Conservation (phyloP, 495 filamentous ascomycete species). For the Aspergillus panamensis region DNA sequence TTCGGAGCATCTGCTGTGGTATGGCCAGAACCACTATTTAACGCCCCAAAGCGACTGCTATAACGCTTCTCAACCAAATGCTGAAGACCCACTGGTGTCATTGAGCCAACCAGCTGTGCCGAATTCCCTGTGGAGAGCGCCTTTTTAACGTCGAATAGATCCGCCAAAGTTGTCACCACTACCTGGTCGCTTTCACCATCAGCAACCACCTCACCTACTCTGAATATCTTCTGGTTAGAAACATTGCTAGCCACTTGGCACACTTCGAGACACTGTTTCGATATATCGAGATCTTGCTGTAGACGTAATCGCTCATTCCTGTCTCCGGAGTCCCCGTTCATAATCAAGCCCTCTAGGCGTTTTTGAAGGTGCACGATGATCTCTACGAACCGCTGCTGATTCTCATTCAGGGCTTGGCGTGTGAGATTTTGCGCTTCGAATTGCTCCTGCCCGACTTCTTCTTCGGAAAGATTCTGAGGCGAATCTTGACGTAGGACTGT, state of each 20-base stretch:
- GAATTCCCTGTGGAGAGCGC: constrained; percentile 25
- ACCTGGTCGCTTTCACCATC: constrained; percentile 34
- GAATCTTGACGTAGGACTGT: constrained; percentile 1
- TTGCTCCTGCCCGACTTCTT: no score
- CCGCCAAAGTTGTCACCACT: constrained; percentile 34
- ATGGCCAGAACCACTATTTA: no score
- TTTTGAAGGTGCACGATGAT: constrained; percentile 26
- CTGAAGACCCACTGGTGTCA: constrained; percentile 24
- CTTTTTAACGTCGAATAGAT: constrained; percentile 34
- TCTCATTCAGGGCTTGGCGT: constrained; percentile 21
- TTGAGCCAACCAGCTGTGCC: constrained; percentile 32
- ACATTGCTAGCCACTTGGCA: constrained; percentile 32
- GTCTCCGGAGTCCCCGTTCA: constrained; percentile 17
- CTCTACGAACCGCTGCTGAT: constrained; percentile 21
- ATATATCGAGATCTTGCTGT: constrained; percentile 29
- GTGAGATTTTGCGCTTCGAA: constrained; percentile 14
- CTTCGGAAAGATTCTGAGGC: no score
- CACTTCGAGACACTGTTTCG: constrained; percentile 33
- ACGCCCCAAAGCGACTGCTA: constrained; percentile 30
- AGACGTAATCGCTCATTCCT: constrained; percentile 25
- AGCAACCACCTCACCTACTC: constrained; percentile 31
- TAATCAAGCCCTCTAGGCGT: constrained; percentile 24
- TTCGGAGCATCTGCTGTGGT: no score
- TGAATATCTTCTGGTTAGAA: constrained; percentile 30
- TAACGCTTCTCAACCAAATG: constrained; percentile 30